A percentile compares a stretch with the other conserved stretches of the same genome.
Evolutionary conservation across 345 rosid species (phyloP).

Genomic region (Kandelia obovata): DNA sequence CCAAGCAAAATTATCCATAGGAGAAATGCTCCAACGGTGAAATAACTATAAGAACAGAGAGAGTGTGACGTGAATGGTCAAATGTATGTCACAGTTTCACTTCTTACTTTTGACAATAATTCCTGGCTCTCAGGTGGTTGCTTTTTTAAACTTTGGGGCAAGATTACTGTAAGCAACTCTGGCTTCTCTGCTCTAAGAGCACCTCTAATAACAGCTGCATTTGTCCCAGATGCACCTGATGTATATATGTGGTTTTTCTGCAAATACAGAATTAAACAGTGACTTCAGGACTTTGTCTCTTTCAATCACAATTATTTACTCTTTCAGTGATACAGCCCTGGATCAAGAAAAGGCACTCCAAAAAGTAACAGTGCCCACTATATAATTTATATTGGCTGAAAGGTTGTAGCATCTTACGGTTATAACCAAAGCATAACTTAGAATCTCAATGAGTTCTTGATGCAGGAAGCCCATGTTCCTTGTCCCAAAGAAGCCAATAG

Average conservation of each 20-base stretch:
- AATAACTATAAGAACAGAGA: neutral
- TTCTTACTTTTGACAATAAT: constrained; percentile 69
- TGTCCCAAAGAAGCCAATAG: constrained; percentile 95
- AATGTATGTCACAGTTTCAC: constrained; percentile 4
- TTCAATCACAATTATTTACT: neutral
- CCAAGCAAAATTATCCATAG: too few species aligned
- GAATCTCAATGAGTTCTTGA: constrained; percentile 96
- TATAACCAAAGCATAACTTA: constrained; percentile 98
- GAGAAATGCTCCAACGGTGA: neutral
- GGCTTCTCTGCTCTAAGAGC: constrained; percentile 96
- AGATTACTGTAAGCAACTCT: constrained; percentile 82
- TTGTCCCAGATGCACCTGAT: constrained; percentile 97
- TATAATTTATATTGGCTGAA: constrained; percentile 1
- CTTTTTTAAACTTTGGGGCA: constrained; percentile 87
- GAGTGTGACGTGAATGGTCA: neutral
- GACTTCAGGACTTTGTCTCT: constrained; percentile 18
- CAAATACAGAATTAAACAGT: constrained; percentile 22
- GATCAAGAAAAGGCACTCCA: constrained; percentile 6
- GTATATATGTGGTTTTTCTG: constrained; percentile 98
- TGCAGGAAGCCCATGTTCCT: constrained; percentile 99
- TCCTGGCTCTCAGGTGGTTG: constrained; percentile 99
- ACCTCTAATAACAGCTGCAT: constrained; percentile 98
- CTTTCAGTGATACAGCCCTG: neutral
- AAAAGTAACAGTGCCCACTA: neutral
- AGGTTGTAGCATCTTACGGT: constrained; percentile 55